Conservation (phyloP, 331 rosid species). For the Malus hybrid region DNA sequence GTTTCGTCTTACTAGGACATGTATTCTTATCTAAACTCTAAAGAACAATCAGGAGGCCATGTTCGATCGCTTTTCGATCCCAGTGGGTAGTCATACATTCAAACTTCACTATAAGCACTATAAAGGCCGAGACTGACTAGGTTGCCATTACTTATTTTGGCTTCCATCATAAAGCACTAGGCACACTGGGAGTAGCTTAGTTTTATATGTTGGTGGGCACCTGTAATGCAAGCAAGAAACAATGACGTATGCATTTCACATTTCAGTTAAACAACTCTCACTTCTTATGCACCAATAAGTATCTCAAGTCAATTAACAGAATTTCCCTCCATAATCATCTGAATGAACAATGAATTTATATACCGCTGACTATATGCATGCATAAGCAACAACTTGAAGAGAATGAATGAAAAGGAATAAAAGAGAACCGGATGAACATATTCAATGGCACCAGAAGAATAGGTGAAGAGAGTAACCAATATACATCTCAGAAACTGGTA, state of each 20-base stretch:
- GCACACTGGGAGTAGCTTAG: neutral
- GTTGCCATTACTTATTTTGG: neutral
- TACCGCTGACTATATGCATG: neutral
- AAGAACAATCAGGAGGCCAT: neutral
- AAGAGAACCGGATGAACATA: neutral
- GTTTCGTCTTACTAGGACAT: neutral
- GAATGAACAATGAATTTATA: neutral
- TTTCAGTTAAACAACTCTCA: neutral
- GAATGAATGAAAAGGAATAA: neutral
- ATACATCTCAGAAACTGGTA: neutral
- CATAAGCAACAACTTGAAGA: neutral
- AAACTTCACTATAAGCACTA: slow-evolving; percentile 20
- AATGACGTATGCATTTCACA: neutral
- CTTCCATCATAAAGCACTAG: neutral
- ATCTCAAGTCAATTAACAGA: neutral
- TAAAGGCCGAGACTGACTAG: slow-evolving; percentile 1
- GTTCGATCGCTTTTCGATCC: neutral
- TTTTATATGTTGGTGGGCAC: neutral
- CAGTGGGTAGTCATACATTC: slow-evolving; percentile 16
- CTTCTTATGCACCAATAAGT: neutral
- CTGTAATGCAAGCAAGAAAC: neutral
- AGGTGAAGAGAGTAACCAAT: slow-evolving; percentile 1
- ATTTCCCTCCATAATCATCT: neutral
- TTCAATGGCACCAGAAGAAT: neutral
- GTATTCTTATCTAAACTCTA: neutral